Evolutionary conservation across 1,139 yeast species (phyloP), one percentile per base, ranked within the genome.

Genomic region (Zygosaccharomyces sapae): DNA sequence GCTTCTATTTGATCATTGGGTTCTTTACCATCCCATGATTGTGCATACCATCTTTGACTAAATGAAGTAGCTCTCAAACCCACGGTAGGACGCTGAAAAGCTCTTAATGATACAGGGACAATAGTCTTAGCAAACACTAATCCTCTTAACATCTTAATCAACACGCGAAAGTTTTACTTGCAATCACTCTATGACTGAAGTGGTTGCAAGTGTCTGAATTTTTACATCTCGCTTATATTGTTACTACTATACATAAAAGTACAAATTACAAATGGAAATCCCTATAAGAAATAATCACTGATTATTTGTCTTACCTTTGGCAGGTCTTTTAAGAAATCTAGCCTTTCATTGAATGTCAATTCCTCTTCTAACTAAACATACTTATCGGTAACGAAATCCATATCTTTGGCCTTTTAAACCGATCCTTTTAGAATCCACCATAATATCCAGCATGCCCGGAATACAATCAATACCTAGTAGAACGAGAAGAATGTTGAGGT

Each of bases 371-470:
- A 69, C 52, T 75, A 77, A 33, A 70, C 56, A 59, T 81, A 81
- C 51, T 78, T 69, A 56, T 80, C 86, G 7, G 82, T 74, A 44
- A 76, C 83, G 45, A 81, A 77, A 59, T 81, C 86, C 83, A 81
- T 80, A 19, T 79, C 81, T 47, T 70, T 73, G 4, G 67, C 62
- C 43, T 67, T 70, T 8, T 73, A 57, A 77, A 74, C 49, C 66
- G 69, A 49, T 81, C 83, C 46, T 73, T 69, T 75, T 46, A 66
- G 39, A 55, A 60, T 37, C 74, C 76, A 66, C 83, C 80, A 64
- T 66, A 76, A 55, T 58, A 74, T 20, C 71, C 74, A 66, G 70
- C 76, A 67, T 57, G 71, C 51, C 68, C 81, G 70, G 76, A 83
- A 61, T 10, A 72, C 69, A 29, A 73, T 58, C 33, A 73, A 69